Evolutionary conservation across 164 flowering plant genomes (phyloP).

Genomic region (Chloranthus sessilifolius): DNA sequence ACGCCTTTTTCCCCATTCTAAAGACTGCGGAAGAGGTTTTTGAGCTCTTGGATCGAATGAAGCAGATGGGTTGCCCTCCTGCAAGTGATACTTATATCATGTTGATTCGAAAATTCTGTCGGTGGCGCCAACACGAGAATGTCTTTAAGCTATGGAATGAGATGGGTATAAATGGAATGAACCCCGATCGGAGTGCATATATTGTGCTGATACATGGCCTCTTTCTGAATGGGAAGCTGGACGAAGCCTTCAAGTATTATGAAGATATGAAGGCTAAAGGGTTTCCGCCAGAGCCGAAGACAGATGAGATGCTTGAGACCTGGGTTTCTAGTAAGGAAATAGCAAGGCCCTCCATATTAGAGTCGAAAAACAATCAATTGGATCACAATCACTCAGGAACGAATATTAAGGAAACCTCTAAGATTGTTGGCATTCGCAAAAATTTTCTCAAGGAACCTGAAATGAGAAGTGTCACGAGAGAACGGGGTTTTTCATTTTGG

Average conservation of each 20-base stretch:
- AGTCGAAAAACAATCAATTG: conserved; percentile 15
- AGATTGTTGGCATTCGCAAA: conserved; percentile 15
- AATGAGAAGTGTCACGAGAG: conserved; percentile 45
- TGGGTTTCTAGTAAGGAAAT: conserved; percentile 46
- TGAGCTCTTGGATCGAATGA: conserved; percentile 62
- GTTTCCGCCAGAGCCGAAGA: conserved; percentile 57
- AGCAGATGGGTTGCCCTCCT: conserved; percentile 43
- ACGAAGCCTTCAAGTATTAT: conserved; percentile 60
- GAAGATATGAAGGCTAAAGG: conserved; percentile 67
- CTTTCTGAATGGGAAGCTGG: conserved; percentile 68
- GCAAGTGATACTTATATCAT: conserved; percentile 61
- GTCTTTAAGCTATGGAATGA: conserved; percentile 69
- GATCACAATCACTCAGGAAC: conserved; percentile 10
- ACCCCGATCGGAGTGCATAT: conserved; percentile 72
- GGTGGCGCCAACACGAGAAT: conserved; percentile 66
- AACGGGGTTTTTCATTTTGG: conserved; percentile 59
- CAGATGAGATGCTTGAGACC: conserved; percentile 58
- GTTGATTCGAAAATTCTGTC: conserved; percentile 75
- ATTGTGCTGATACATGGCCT: conserved; percentile 73
- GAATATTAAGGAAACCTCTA: conserved; percentile 12
- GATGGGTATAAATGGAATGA: conserved; percentile 54
- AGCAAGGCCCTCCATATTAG: conserved; percentile 13
- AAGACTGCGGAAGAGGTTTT: conserved; percentile 65
- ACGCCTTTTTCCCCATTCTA: conserved; percentile 51
- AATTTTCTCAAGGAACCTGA: conserved; percentile 45